phyloP scores from a whole-genome alignment of 768 basidiomycete genomes.

The Paxillus involutus region DNA sequence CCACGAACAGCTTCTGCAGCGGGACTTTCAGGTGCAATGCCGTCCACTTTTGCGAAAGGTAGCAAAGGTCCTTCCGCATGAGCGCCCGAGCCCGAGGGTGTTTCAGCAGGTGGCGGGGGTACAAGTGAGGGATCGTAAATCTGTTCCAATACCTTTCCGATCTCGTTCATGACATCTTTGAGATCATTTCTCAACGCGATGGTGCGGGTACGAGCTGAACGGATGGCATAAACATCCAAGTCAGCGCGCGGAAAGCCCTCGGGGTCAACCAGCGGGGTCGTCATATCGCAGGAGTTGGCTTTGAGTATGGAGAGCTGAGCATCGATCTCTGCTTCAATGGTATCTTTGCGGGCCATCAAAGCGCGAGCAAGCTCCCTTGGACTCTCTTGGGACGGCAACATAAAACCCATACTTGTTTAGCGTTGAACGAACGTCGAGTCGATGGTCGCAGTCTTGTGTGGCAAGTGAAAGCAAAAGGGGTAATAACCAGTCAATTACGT shows the following conservation, averaged over 20 bases:
- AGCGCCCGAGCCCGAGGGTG: constrained; percentile 20
- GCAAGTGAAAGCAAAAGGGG: too few relatives aligned
- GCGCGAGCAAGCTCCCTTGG: constrained; percentile 58
- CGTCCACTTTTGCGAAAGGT: constrained; percentile 83
- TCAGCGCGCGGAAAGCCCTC: constrained; percentile 91
- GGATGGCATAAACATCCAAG: constrained; percentile 80
- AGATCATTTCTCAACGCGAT: constrained; percentile 83
- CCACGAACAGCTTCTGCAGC: constrained; percentile 74
- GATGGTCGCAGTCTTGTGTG: background rate
- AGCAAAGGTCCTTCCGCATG: constrained; percentile 13
- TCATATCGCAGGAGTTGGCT: constrained; percentile 62
- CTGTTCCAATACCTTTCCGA: constrained; percentile 65
- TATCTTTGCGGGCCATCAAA: constrained; percentile 68
- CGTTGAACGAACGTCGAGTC: background rate
- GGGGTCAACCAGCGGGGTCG: constrained; percentile 74
- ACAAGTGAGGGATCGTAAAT: constrained; percentile 55
- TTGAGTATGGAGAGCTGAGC: constrained; percentile 61
- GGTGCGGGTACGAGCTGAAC: constrained; percentile 73
- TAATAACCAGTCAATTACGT: background rate
- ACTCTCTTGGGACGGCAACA: constrained; percentile 42
- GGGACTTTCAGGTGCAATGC: constrained; percentile 78
- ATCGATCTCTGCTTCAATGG: constrained; percentile 71
- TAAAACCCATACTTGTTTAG: constrained; percentile 41
- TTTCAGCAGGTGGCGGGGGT: constrained; percentile 17
- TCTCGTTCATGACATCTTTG: constrained; percentile 57